Evolutionary conservation across 2,329 filamentous ascomycete species (phyloP), one percentile per base, ranked within the genome.

Genomic region (Cryphonectria radicalis): DNA sequence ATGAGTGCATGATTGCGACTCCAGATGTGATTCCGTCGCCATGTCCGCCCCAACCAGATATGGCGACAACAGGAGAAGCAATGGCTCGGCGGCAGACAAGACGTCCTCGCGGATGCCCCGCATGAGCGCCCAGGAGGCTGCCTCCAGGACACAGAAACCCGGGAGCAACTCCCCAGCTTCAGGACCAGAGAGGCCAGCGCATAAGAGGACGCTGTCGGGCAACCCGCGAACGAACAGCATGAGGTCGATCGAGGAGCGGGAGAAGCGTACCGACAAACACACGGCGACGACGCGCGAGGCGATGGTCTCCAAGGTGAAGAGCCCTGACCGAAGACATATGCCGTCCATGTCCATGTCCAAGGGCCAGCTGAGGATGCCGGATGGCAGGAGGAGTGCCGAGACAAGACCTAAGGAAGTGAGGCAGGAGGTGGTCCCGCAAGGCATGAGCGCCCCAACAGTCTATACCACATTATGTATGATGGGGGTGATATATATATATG

Each of bases 221-320:
- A 88, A 88, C 72, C 85, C 87, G 1, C 83, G 89, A 66, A 81
- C 85, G 4, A 79, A 80, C 25, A 87, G 83, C 77, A 83, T 84
- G 74, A 80, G 79, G 59, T 79, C 83, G 43, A 80, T 82, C 70
- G 86, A 89, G 73, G 86, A 89, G 78, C 81, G 88, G 73, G 86
- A 89, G 78, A 81, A 88, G 73, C 83, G 87, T 77, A 89, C 86
- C 10, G 89, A 91, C 79, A 84, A 83, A 77, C 78, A 85, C 76
- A 77, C 88, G 69, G 85, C 90, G 72, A 89, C 89, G 63, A 90
- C 89, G 32, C 83, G 88, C 70, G 91, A 94, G 77, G 89, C 88
- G 69, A 78, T 90, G 69, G 85, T 89, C 50, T 84, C 86, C 70
- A 86, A 89, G 70, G 85, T 85, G 10, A 86, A 84, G 77, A 93